A percentile compares a stretch with the other conserved stretches of the same genome.
Evolutionary conservation across 306 rosid genomes (phyloP).

Genomic region (Oemleria cerasiformis): DNA sequence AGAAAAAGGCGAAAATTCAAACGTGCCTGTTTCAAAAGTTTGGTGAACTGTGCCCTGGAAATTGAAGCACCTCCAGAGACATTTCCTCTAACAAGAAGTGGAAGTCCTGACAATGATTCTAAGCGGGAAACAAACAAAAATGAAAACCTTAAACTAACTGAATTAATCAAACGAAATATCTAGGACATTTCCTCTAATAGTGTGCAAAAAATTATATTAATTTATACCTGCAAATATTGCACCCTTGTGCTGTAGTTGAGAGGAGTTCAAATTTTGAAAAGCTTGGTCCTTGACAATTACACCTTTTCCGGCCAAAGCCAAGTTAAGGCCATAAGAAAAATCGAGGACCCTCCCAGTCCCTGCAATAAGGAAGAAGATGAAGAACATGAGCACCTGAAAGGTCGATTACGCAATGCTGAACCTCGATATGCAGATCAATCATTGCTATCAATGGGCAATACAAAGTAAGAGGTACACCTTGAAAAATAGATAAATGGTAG

Average conservation of each 20-base stretch:
- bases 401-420: no score
- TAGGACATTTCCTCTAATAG: not conserved
- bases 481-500: no score
- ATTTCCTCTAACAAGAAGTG: constrained; percentile 42
- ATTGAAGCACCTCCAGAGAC: constrained; percentile 25
- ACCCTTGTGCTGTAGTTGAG: constrained; percentile 37
- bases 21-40: constrained; percentile 45
- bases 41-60: constrained; percentile 34
- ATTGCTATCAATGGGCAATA: no score
- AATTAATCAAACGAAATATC: not conserved
- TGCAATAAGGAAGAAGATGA: not conserved
- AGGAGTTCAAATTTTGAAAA: constrained; percentile 32
- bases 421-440: no score
- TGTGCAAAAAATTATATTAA: not conserved
- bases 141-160: not conserved
- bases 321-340: constrained; percentile 27
- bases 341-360: constrained; percentile 25
- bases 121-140: not conserved
- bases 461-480: no score
- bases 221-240: constrained; percentile 31
- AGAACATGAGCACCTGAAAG: no score
- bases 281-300: constrained; percentile 35
- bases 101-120: constrained; percentile 40
- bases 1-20: not conserved
- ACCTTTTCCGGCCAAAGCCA: constrained; percentile 48